Percentiles rank a stretch among this genome's conserved stretches.
Evolutionary conservation across 495 filamentous ascomycete species (phyloP).

Genomic region (Penicillium egyptiacum): DNA sequence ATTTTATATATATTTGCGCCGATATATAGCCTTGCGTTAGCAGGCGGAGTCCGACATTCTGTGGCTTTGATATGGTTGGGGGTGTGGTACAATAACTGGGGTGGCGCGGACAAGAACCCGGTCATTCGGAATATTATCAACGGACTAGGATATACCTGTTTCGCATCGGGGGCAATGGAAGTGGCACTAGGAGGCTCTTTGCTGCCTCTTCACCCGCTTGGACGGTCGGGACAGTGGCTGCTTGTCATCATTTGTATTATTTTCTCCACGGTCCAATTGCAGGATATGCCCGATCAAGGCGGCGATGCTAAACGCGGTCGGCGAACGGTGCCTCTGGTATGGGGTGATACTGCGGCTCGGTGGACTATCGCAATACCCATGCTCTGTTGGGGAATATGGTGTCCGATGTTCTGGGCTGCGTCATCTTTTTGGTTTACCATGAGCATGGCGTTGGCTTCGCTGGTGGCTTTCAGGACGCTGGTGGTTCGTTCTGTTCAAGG

Average conservation of each 20-base stretch:
- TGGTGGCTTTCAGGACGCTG: not conserved
- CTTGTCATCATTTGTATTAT: slow-evolving; percentile 38
- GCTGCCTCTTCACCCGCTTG: not conserved
- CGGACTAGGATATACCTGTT: slow-evolving; percentile 29
- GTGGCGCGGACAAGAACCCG: slow-evolving; percentile 25
- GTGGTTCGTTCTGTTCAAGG: not conserved
- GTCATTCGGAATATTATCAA: slow-evolving; percentile 34
- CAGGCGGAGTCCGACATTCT: slow-evolving; percentile 23
- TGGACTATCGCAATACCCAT: slow-evolving; percentile 37
- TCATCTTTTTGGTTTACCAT: not conserved
- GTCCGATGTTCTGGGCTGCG: slow-evolving; percentile 32
- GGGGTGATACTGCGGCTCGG: slow-evolving; percentile 41
- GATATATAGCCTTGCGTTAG: slow-evolving; percentile 8
- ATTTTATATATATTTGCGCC: slow-evolving; percentile 17
- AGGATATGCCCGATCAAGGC: slow-evolving; percentile 44
- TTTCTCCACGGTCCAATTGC: slow-evolving; percentile 46
- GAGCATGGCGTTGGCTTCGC: not conserved
- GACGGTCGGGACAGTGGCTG: slow-evolving; percentile 31
- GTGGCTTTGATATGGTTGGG: slow-evolving; percentile 25
- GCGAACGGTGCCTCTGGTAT: slow-evolving; percentile 36
- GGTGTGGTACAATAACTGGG: slow-evolving; percentile 37
- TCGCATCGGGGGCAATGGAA: slow-evolving; percentile 29
- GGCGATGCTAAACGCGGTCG: slow-evolving; percentile 42
- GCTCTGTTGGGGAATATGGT: slow-evolving; percentile 36
- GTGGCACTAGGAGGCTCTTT: slow-evolving; percentile 19